Evolutionary conservation across 176 grass and related monocot species (phyloP), one percentile per base, ranked within the genome.

Genomic region (Ampelocalamus luodianensis): DNA sequence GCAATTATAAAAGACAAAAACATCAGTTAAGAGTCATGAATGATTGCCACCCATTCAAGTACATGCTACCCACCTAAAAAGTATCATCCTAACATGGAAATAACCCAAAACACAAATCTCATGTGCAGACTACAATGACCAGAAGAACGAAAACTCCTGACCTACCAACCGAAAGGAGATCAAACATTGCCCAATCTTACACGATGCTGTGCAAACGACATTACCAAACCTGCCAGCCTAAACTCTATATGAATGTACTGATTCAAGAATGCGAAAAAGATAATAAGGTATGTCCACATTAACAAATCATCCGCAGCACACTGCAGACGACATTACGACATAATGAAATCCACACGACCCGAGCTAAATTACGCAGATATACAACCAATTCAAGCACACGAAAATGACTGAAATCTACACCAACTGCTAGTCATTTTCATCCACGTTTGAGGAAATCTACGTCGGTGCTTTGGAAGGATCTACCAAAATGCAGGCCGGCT

Each of bases 31-130:
- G 54, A 58, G 20, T 58, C 46, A 74, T 26, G 60, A 80, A 85
- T 85, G 87, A 74, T 85, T 85, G 77, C 51, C 60, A 63, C 44
- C 26, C n/a, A 61, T 82, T 73, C 38, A 81, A 78, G 48, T 29
- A 45, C 17, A 24, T 29, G 13, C 68, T 45, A 44, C 48, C 18
- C 49, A 73, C 51, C 74, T 24, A 87, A 72, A 78, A 83, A 74
- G 80, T 15, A 78, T 61, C 79, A 78, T 77, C 65, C 54, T 58
- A 58, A 58, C 84, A 90, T 61, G 74, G 50, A 87, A 90, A 82
- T 68, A 85, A 74, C 12, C 20, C 4, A 37, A 51, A 90, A 71
- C 22, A 18, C 36, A 63, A 82, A 86, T 43, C 27, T 53, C 71
- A 70, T 62, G 77, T 29, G 72, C 40, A 74, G 26, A 65, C 61